Conservation (phyloP, 768 basidiomycete genomes). For the Crassisporium funariophilum region DNA sequence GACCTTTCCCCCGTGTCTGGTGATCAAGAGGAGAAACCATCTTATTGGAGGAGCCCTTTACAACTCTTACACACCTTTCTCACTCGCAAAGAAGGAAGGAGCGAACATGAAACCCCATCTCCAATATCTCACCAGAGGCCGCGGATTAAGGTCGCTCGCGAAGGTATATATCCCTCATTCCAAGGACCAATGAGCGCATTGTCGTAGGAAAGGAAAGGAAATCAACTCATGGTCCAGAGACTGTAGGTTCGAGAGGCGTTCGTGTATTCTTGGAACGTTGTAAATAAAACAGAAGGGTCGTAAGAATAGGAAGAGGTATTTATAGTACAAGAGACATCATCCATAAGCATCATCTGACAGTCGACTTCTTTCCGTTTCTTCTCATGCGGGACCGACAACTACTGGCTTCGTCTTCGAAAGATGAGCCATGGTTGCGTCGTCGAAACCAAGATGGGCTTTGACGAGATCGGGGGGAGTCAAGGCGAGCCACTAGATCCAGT, state of each 20-base stretch:
- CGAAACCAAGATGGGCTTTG: conserved; percentile 57
- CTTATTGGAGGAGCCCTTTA: no score
- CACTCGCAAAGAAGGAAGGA: no score
- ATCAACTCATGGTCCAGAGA: no score
- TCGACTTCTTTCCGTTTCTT: conserved; percentile 2
- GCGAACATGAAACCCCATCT: neutral
- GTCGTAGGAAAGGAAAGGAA: no score
- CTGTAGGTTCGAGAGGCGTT: neutral
- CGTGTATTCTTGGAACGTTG: conserved; percentile 1
- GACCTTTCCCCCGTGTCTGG: no score
- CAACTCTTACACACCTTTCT: no score
- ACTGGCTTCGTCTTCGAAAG: conserved; percentile 52
- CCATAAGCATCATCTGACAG: neutral
- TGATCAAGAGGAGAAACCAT: no score
- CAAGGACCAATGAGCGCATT: conserved; percentile 7
- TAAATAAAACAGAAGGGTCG: conserved; percentile 4
- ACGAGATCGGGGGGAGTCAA: conserved; percentile 59
- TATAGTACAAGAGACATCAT: no score
- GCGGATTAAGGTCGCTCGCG: conserved; percentile 1
- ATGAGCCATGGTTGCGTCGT: conserved; percentile 49
- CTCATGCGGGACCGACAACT: conserved; percentile 25
- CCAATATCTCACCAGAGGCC: neutral
- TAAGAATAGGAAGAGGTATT: conserved; percentile 6
- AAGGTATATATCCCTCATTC: neutral
- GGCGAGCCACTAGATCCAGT: conserved; percentile 52